These are phyloP conservation scores for Mucor sp. DNA, from an alignment of 371 early-diverging fungal species.

Conservation along the genomic window DNA sequence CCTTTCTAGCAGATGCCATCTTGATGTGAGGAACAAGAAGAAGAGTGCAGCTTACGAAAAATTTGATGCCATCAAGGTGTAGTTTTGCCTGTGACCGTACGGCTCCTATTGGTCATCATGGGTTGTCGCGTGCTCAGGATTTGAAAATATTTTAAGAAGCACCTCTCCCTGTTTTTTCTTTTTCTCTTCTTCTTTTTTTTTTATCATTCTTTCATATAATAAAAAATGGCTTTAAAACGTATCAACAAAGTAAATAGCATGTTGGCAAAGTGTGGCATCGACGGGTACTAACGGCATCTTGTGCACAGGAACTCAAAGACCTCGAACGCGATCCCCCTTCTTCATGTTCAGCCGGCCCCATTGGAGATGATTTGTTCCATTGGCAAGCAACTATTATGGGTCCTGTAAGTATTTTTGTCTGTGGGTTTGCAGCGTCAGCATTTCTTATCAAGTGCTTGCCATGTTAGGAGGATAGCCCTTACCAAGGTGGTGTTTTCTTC, in stretches of 20 bases:
- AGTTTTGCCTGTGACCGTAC: conserved; percentile 1
- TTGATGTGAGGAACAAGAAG: neutral
- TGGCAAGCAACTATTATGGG: conserved; percentile 98
- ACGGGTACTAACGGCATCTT: neutral
- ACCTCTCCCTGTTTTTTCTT: neutral
- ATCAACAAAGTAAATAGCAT: conserved; percentile 18
- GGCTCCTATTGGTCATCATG: neutral
- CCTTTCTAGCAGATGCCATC: conserved; percentile 1
- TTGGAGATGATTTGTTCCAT: conserved; percentile 86
- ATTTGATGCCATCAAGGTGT: neutral
- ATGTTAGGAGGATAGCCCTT: conserved; percentile 64
- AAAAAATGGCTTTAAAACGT: conserved; percentile 24
- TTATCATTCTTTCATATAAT: conserved; percentile 1
- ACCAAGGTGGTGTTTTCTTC: conserved; percentile 94
- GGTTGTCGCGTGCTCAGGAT: conserved; percentile 3
- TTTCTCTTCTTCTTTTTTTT: neutral
- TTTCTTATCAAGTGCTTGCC: neutral
- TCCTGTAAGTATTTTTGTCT: conserved; percentile 41
- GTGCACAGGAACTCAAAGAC: conserved; percentile 93
- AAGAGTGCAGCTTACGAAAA: neutral
- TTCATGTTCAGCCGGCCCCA: conserved; percentile 92
- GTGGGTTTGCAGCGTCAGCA: neutral
- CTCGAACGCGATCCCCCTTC: conserved; percentile 95
- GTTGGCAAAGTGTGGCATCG: neutral
- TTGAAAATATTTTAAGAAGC: neutral